These are phyloP conservation scores for Neonectria faginata DNA, from an alignment of 2,329 filamentous ascomycete genomes.

Conservation along the genomic window DNA sequence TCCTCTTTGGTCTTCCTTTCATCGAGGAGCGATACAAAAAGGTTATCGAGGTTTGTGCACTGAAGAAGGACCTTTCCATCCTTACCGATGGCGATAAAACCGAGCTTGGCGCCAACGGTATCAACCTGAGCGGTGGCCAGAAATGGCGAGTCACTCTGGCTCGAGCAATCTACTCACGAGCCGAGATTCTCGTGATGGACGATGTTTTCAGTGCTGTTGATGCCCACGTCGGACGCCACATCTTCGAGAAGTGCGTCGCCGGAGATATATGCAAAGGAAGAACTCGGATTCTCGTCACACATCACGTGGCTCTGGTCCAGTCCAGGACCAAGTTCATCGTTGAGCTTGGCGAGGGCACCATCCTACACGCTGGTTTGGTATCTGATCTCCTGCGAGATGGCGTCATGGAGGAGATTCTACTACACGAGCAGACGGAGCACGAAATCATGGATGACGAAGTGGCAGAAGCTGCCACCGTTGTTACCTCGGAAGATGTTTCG, in stretches of 20 bases:
- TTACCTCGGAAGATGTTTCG: conserved; percentile 66
- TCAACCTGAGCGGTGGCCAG: conserved; percentile 86
- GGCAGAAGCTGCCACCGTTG: conserved; percentile 57
- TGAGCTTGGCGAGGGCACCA: conserved; percentile 75
- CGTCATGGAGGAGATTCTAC: conserved; percentile 67
- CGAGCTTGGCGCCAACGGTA: conserved; percentile 85
- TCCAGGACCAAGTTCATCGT: conserved; percentile 80
- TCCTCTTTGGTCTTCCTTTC: conserved; percentile 79
- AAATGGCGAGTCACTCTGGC: conserved; percentile 86
- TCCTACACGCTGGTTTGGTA: conserved; percentile 72
- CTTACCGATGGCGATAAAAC: conserved; percentile 82
- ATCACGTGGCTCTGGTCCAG: conserved; percentile 79
- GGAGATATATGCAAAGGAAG: conserved; percentile 76
- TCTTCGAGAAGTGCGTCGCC: conserved; percentile 80
- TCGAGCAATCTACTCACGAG: conserved; percentile 82
- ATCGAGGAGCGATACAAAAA: conserved; percentile 76
- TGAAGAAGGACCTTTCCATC: conserved; percentile 81
- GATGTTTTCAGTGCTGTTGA: conserved; percentile 89
- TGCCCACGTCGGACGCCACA: conserved; percentile 81
- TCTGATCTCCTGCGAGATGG: conserved; percentile 72
- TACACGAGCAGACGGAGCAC: conserved; percentile 61
- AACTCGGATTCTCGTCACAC: conserved; percentile 83
- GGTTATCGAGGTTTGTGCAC: conserved; percentile 77
- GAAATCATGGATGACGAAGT: conserved; percentile 63
- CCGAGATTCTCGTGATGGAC: conserved; percentile 81